phyloP scores from a whole-genome alignment of 1,284 basidiomycete species.

The Cryptococcus deneoformans region DNA sequence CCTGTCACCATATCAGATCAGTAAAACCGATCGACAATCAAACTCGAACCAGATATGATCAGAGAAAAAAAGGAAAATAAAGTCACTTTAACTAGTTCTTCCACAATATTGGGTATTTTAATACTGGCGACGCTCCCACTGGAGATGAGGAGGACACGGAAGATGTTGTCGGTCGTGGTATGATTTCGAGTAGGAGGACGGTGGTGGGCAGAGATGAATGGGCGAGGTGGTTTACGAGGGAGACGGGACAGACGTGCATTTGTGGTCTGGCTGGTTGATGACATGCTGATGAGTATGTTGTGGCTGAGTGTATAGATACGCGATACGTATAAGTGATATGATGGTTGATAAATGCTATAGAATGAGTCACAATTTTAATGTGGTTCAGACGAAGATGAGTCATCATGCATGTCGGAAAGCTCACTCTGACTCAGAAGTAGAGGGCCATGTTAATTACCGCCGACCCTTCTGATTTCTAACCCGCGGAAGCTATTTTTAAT shows the following conservation, averaged over 20 bases:
- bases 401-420: too few relatives aligned
- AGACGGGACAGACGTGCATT: conserved; percentile 4
- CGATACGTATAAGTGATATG: too few relatives aligned
- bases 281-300: too few relatives aligned
- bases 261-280: too few relatives aligned
- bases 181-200: conserved; percentile 16
- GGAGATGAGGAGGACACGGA: conserved; percentile 75
- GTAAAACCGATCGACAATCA: not conserved
- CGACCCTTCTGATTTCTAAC: too few relatives aligned
- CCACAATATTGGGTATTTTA: conserved; percentile 85
- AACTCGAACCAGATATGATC: not conserved
- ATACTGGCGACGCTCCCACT: conserved; percentile 94
- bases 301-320: too few relatives aligned
- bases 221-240: conserved; percentile 15
- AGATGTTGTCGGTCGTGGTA: conserved; percentile 22
- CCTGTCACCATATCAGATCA: not conserved
- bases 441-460: too few relatives aligned
- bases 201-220: conserved; percentile 35
- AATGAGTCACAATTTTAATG: too few relatives aligned
- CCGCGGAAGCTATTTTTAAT: too few relatives aligned
- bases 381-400: too few relatives aligned
- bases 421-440: too few relatives aligned
- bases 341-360: too few relatives aligned
- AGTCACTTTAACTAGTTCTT: conserved; percentile 66
- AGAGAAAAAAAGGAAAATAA: conserved; percentile 1